phyloP scores from a whole-genome alignment of 768 basidiomycete species.

The Leccinum obscurum region DNA sequence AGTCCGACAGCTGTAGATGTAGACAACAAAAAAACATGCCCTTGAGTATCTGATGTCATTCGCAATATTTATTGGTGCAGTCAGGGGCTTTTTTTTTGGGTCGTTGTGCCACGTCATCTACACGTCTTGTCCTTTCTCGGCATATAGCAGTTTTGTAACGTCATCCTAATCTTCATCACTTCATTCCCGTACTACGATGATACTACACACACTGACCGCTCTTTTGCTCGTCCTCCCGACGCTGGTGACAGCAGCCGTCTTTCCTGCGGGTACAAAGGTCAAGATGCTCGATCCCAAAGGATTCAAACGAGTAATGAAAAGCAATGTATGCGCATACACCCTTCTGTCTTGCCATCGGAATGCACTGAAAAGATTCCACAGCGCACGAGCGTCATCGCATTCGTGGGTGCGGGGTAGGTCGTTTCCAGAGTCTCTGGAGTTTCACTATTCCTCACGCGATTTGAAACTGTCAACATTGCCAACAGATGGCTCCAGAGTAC shows the following conservation, averaged over 20 bases:
- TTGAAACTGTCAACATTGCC: conserved; percentile 59
- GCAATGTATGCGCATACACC: conserved; percentile 54
- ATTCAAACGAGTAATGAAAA: conserved; percentile 72
- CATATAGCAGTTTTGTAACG: not conserved
- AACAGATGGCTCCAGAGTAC: conserved; percentile 82
- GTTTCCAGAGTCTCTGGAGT: not conserved
- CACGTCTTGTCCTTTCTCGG: not conserved
- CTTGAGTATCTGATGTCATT: not conserved
- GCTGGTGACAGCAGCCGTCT: conserved; percentile 46
- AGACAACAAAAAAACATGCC: not conserved
- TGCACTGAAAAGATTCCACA: conserved; percentile 28
- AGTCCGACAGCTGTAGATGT: not conserved
- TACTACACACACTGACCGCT: conserved; percentile 19
- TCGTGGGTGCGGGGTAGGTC: conserved; percentile 85
- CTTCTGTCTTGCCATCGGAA: not conserved
- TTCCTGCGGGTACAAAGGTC: conserved; percentile 56
- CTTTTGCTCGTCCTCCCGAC: conserved; percentile 32
- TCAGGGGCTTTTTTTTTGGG: conserved; percentile 9
- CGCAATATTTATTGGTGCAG: too few species aligned
- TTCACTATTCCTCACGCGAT: not conserved
- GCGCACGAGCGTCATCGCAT: conserved; percentile 81
- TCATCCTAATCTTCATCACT: not conserved
- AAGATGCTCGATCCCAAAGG: conserved; percentile 71
- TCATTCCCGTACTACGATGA: conserved; percentile 22
- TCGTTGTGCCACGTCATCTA: conserved; percentile 16